Percentiles rank a stretch among this genome's conserved stretches.
Conservation (phyloP, 192 early-diverging fungal species). For the Mortierella claussenii region DNA sequence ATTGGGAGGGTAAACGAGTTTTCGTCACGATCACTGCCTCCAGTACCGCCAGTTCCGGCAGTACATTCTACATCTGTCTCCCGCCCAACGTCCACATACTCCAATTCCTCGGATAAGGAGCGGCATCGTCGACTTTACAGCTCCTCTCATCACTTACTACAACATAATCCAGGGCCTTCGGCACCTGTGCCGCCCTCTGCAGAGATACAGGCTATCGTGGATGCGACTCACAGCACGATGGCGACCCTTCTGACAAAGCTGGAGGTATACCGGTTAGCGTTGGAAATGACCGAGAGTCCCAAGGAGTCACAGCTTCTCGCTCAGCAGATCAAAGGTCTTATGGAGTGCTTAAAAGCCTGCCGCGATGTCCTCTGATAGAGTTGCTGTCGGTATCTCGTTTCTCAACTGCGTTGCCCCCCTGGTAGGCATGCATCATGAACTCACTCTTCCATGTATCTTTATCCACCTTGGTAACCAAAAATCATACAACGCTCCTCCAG, state of each 20-base stretch:
- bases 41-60: constrained; percentile 28
- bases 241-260: constrained; percentile 17
- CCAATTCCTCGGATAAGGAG: constrained; percentile 29
- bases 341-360: constrained; percentile 48
- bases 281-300: constrained; percentile 34
- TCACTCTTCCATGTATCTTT: not conserved
- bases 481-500: too few relatives aligned
- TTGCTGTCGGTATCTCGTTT: too few relatives aligned
- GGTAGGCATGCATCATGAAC: not conserved
- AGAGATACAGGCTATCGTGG: constrained; percentile 23
- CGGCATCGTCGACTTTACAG: constrained; percentile 4
- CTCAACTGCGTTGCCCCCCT: too few relatives aligned
- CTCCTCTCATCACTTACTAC: too few relatives aligned
- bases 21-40: constrained; percentile 27
- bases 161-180: not conserved
- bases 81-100: constrained; percentile 33
- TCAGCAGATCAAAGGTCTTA: constrained; percentile 30
- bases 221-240: constrained; percentile 39
- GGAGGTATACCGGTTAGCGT: constrained; percentile 34
- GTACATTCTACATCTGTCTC: constrained; percentile 14
- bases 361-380: constrained; percentile 24
- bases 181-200: constrained; percentile 9
- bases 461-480: too few relatives aligned
- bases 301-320: constrained; percentile 33
- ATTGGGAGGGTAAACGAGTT: constrained; percentile 38